phyloP scores from a whole-genome alignment of 2,329 filamentous ascomycete genomes.

The Emergomyces africanus region DNA sequence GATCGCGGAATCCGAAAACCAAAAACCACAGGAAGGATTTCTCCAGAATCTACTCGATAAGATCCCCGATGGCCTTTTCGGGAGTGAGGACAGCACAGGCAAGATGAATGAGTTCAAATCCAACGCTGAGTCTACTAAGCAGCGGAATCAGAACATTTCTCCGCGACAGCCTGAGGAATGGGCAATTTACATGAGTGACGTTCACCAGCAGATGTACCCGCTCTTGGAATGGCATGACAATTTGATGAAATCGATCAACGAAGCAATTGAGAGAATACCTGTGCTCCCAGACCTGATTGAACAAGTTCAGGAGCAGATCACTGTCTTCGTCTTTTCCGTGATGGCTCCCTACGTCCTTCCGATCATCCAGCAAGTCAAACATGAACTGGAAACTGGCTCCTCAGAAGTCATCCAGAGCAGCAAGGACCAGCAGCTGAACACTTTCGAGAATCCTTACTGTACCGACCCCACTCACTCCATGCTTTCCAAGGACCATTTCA shows the following conservation, averaged over 20 bases:
- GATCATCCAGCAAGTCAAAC: conserved; percentile 74
- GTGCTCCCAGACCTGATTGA: conserved; percentile 74
- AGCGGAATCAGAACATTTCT: conserved; percentile 60
- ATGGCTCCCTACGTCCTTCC: conserved; percentile 80
- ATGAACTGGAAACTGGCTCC: conserved; percentile 73
- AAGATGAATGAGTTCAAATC: conserved; percentile 69
- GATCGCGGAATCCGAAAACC: conserved; percentile 49
- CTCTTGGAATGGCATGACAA: conserved; percentile 86
- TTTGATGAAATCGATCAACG: conserved; percentile 63
- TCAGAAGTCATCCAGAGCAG: conserved; percentile 79
- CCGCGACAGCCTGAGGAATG: conserved; percentile 75
- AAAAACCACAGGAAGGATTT: conserved; percentile 55
- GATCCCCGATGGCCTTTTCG: conserved; percentile 70
- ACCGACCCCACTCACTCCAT: conserved; percentile 87
- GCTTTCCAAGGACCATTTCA: conserved; percentile 93
- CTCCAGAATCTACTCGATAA: conserved; percentile 69
- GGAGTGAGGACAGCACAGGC: conserved; percentile 47
- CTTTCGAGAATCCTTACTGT: conserved; percentile 66
- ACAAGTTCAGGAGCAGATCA: conserved; percentile 76
- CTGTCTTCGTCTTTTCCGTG: conserved; percentile 80
- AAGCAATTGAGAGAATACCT: conserved; percentile 73
- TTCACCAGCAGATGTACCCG: conserved; percentile 72
- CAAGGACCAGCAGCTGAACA: conserved; percentile 69
- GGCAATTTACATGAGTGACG: conserved; percentile 59
- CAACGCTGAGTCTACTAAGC: conserved; percentile 61